These are phyloP conservation scores for Tuber melanosporum DNA, from an alignment of 495 filamentous ascomycete genomes.

Conservation along the genomic window DNA sequence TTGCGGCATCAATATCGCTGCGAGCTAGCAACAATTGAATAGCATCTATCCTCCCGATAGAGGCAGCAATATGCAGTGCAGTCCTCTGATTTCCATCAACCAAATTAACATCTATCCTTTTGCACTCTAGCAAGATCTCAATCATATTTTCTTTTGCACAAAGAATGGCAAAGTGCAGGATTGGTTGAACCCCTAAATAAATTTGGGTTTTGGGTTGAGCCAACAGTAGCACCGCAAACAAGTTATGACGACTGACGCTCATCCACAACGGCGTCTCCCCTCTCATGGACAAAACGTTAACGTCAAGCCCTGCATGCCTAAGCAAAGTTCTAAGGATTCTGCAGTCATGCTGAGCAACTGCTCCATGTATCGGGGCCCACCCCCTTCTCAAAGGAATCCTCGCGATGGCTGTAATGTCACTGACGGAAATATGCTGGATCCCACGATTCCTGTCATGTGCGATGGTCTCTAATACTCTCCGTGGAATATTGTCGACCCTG, in stretches of 20 bases:
- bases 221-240: not conserved
- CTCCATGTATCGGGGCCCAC: not conserved
- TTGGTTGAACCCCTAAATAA: not conserved
- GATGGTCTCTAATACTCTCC: not conserved
- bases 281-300: not conserved
- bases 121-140: not conserved
- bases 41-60: not conserved
- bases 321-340: not conserved
- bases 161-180: not conserved
- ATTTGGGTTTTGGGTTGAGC: not conserved
- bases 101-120: not conserved
- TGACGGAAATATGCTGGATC: not conserved
- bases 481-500: not conserved
- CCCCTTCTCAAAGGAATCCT: not conserved
- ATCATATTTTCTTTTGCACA: not conserved
- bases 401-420: not conserved
- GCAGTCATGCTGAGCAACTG: not conserved
- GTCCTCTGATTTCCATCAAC: not conserved
- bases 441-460: not conserved
- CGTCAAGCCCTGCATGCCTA: not conserved
- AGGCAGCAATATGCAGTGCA: not conserved
- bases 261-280: not conserved
- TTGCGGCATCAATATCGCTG: not conserved
- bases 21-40: not conserved
- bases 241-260: not conserved